phyloP scores from a whole-genome alignment of 805 yeast species.

The Starmerella apis region DNA sequence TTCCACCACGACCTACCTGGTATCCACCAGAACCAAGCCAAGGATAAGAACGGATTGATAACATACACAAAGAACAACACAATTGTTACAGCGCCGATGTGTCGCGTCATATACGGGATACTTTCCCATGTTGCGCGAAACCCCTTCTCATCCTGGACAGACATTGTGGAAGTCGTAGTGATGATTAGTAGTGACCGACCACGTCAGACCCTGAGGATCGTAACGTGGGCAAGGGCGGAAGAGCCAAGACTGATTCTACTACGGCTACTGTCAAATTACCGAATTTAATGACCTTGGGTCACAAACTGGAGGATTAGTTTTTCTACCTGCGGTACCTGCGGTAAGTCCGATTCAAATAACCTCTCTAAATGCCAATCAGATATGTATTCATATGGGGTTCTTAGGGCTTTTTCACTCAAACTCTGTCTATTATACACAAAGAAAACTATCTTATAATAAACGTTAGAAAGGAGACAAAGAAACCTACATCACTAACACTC shows the following conservation, averaged over 20 bases:
- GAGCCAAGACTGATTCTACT: neutral
- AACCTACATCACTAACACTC: too few relatives aligned
- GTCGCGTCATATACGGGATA: conserved; percentile 21
- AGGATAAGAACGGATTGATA: conserved; percentile 12
- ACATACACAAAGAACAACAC: conserved; percentile 4
- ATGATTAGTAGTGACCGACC: neutral
- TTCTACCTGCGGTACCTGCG: too few relatives aligned
- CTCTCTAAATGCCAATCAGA: too few relatives aligned
- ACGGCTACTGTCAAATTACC: too few relatives aligned
- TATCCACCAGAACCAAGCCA: conserved; percentile 15
- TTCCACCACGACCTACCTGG: conserved; percentile 16
- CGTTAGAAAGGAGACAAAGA: too few relatives aligned
- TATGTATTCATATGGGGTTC: too few relatives aligned
- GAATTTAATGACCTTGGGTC: too few relatives aligned
- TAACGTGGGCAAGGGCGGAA: conserved; percentile 1
- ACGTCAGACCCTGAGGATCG: neutral
- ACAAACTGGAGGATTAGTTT: too few relatives aligned
- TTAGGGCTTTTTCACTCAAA: too few relatives aligned
- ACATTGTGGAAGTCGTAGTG: neutral
- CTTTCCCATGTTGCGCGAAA: conserved; percentile 19
- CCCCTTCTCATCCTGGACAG: conserved; percentile 7
- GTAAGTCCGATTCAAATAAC: too few relatives aligned
- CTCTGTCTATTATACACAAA: too few relatives aligned
- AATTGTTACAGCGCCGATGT: conserved; percentile 5
- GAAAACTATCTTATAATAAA: too few relatives aligned